Conservation (phyloP, 2,329 filamentous ascomycete species). For the Aspergillus oerlinghausenensis region DNA sequence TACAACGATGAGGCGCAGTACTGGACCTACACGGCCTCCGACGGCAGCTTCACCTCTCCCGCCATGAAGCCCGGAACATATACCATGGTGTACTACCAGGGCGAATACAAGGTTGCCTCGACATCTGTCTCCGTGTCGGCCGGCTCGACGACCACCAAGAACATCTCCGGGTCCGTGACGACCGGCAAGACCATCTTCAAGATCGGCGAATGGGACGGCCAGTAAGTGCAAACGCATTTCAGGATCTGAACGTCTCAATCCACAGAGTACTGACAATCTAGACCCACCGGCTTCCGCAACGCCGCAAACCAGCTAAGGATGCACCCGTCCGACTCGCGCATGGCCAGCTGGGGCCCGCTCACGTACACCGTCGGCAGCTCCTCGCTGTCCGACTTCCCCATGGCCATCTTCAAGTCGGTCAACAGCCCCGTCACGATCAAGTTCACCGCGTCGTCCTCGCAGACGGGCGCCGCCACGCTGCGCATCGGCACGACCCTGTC, state of each 20-base stretch:
- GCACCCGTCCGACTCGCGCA: slow-evolving; percentile 63
- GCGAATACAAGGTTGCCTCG: slow-evolving; percentile 53
- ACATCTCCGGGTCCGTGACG: slow-evolving; percentile 48
- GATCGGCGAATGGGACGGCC: slow-evolving; percentile 63
- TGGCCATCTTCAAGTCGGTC: slow-evolving; percentile 60
- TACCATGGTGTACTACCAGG: slow-evolving; percentile 63
- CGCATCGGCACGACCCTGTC: slow-evolving; percentile 62
- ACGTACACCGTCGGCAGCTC: slow-evolving; percentile 60
- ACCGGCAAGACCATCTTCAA: slow-evolving; percentile 55
- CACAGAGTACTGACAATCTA: slow-evolving; percentile 1
- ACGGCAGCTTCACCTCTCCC: slow-evolving; percentile 58
- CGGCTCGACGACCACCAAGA: slow-evolving; percentile 45
- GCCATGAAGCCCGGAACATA: slow-evolving; percentile 65
- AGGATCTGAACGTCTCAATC: background rate
- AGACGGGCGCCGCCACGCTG: slow-evolving; percentile 53
- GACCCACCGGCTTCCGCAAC: slow-evolving; percentile 60
- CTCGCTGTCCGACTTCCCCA: slow-evolving; percentile 53
- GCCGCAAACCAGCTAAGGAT: slow-evolving; percentile 63
- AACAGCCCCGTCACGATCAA: slow-evolving; percentile 59
- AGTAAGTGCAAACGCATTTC: slow-evolving; percentile 24
- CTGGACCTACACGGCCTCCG: slow-evolving; percentile 55
- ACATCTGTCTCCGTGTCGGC: slow-evolving; percentile 48
- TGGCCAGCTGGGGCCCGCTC: slow-evolving; percentile 56
- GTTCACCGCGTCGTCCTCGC: slow-evolving; percentile 51
- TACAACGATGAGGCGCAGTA: slow-evolving; percentile 61